A percentile compares a stretch with the other conserved stretches of the same genome.
Evolutionary conservation across 495 filamentous ascomycete species (phyloP).

Genomic region (Penicillium canariense): DNA sequence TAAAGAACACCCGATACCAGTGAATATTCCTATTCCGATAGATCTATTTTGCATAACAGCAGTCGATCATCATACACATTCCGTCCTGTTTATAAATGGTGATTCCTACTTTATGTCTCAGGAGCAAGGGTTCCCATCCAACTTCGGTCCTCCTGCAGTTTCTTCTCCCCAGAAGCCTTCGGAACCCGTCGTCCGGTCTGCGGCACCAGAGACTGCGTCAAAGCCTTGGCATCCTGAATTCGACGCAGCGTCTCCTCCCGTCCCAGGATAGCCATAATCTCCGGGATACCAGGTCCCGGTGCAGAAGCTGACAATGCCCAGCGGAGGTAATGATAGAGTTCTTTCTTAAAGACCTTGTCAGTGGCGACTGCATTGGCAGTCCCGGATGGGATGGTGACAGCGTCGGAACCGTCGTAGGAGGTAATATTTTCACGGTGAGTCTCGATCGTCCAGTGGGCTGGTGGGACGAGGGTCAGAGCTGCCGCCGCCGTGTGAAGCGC

Average conservation of each 20-base stretch:
- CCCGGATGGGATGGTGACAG: constrained; percentile 11
- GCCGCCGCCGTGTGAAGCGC: constrained; percentile 40
- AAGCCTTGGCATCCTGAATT: constrained; percentile 45
- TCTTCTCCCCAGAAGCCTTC: constrained; percentile 11
- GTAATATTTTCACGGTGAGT: constrained; percentile 39
- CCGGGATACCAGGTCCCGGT: constrained; percentile 56
- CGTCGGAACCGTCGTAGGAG: constrained; percentile 35
- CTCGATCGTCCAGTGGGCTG: constrained; percentile 36
- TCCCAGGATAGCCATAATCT: constrained; percentile 63
- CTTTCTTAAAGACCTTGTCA: constrained; percentile 42
- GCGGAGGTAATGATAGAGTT: constrained; percentile 57
- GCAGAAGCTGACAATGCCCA: constrained; percentile 61
- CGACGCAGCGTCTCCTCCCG: constrained; percentile 56
- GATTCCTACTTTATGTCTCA: not conserved
- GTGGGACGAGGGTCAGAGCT: constrained; percentile 39
- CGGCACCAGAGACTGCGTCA: constrained; percentile 27
- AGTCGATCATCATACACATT: too few relatives aligned
- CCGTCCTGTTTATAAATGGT: not conserved
- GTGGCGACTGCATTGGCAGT: constrained; percentile 11
- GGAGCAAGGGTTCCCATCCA: constrained; percentile 46
- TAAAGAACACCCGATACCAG: too few relatives aligned
- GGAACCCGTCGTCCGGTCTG: constrained; percentile 19
- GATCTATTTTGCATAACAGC: too few relatives aligned
- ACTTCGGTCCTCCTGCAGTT: constrained; percentile 26
- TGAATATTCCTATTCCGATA: too few relatives aligned